Evolutionary conservation across 2,329 filamentous ascomycete species (phyloP), one percentile per base, ranked within the genome.

Genomic region (Cordyceps farinosa): DNA sequence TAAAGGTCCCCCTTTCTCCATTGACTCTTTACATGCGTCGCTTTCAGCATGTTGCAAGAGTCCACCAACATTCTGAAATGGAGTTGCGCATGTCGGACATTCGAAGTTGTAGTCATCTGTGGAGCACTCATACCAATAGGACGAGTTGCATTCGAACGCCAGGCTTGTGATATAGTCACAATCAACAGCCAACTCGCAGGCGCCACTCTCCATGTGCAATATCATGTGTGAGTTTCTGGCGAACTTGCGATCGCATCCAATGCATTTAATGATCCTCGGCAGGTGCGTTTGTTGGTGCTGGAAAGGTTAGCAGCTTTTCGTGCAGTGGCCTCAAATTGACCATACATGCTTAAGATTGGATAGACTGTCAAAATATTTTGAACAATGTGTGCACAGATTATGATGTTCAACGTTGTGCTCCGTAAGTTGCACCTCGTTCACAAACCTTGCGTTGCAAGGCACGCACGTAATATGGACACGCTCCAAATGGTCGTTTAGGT

Each of bases 1-100:
- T 44, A 56, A 45, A 30, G 53, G 36, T 13, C 36, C 4, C 30
- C 53, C 53, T 42, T 45, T 42, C 36, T 40, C n/a, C 53, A 56
- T 30, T 1, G 34, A n/a, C 11, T 67, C 65, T 7, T 63, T 30
- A 2, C 69, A 71, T 1, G 32, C 52, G 15, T 68, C 66, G 40
- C 68, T 70, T 40, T 72, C 70, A 0, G 58, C 66, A 47, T 72
- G 70, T 27, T 72, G 67, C 2, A 71, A 59, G 4, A 71, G 47
- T 17, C 55, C 66, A 17, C 70, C 69, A 29, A 72, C 51, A 0
- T 17, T 55, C 8, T 3, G 42, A 56, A 64, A 68, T 1, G 7
- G 50, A 2, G 22, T 42, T 0, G 62, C 36, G 56, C 70, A 72
- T 4, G 53, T 64, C 4, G 58, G 60, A 15, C 71, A 72, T 29